Evolutionary conservation across 768 basidiomycete species (phyloP), one percentile per base, ranked within the genome.

Genomic region (Suillus hirtellus): DNA sequence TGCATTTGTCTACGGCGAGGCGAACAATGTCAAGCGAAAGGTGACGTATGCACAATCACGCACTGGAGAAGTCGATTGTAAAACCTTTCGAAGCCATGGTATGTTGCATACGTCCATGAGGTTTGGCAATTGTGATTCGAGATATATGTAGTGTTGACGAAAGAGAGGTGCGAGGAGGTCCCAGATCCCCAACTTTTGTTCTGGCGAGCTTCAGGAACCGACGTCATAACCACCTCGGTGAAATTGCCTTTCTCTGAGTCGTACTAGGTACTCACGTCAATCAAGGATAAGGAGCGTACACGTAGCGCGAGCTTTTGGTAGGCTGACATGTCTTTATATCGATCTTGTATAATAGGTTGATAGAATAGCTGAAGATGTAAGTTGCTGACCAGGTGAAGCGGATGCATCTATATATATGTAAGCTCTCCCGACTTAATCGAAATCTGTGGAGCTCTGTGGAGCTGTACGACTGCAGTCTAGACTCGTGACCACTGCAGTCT

Each of bases 1-100:
- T 74, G 54, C 81, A 81, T 70, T 84, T 80, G n/a, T 73, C 81
- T 81, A 60, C 19, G 6, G 35, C 55, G n/a, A 55, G 24, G 10
- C 9, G 19, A 40, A 58, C 15, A 42, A 17, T 24, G 15, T 11
- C 10, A 38, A 21, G 21, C 15, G 40, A 21, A 58, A 24, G 12
- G 17, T 31, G 24, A 27, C 17, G 10, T 31, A 2, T 19, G 17
- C 17, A 52, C 9, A n/a, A 34, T 42, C 38, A 58, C 40, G 56
- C 17, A 58, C 38, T 6, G 4, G 56, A 58, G 11, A 58, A 40
- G 56, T 58, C 40, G 24, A 58, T 40, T 6, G 38, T 58, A 15
- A 40, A 42, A 40, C 38, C 37, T 21, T 53, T 53, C 9, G 54
- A 24, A 40, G 24, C 10, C 38, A 58, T 58, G 15, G 24, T 40